Conservation (phyloP, 805 yeast species). For the Nadsonia fulvescens region DNA sequence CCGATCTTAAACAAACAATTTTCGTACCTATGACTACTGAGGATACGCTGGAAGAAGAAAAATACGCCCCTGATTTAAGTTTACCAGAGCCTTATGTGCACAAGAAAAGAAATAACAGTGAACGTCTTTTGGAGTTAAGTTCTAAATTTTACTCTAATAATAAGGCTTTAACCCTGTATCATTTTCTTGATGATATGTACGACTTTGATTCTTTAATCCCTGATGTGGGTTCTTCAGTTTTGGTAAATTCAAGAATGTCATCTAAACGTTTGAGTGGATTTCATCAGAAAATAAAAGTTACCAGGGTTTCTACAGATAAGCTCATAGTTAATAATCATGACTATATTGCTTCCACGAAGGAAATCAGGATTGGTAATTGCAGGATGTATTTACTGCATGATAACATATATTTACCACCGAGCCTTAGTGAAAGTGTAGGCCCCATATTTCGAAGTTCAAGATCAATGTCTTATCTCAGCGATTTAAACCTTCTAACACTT, state of each 20-base stretch:
- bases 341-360: conserved; percentile 27
- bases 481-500: conserved; percentile 33
- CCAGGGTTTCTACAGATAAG: conserved; percentile 16
- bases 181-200: conserved; percentile 34
- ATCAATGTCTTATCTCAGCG: conserved; percentile 39
- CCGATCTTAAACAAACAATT: conserved; percentile 33
- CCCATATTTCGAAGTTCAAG: conserved; percentile 45
- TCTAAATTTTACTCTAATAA: conserved; percentile 1
- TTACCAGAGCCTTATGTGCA: neutral
- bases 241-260: conserved; percentile 18
- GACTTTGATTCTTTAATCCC: too few species aligned
- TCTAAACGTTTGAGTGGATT: conserved; percentile 38
- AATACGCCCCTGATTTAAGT: neutral
- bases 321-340: conserved; percentile 32
- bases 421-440: conserved; percentile 46
- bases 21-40: conserved; percentile 29
- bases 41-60: conserved; percentile 2
- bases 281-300: conserved; percentile 43
- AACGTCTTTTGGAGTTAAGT: conserved; percentile 1
- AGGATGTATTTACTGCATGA: conserved; percentile 48
- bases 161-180: conserved; percentile 24
- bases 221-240: too few species aligned
- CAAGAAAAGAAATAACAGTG: conserved; percentile 10
- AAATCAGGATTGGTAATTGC: conserved; percentile 39
- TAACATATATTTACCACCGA: conserved; percentile 43